Evolutionary conservation across 495 filamentous ascomycete species (phyloP).

Genomic region (Neurospora africana): DNA sequence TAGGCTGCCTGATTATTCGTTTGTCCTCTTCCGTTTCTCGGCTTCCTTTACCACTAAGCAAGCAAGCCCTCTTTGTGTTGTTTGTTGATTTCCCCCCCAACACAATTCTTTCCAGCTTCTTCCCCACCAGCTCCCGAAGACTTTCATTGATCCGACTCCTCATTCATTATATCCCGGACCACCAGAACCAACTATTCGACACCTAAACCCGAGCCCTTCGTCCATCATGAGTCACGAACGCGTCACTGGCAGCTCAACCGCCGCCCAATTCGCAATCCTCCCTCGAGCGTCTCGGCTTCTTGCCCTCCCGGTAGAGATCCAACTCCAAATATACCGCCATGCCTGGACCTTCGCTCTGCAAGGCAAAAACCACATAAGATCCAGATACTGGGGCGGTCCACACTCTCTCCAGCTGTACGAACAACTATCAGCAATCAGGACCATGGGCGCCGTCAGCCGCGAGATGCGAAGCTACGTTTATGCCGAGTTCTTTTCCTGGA

Average conservation of each 20-base stretch:
- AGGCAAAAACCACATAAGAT: neutral
- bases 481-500: neutral
- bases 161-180: neutral
- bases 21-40: too few species aligned
- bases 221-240: neutral
- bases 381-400: neutral
- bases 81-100: too few species aligned
- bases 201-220: neutral
- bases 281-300: neutral
- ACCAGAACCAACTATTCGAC: neutral
- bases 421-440: neutral
- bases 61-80: too few species aligned
- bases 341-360: neutral
- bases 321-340: neutral
- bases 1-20: too few species aligned
- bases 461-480: neutral
- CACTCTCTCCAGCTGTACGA: neutral
- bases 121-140: neutral
- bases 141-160: neutral
- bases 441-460: neutral
- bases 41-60: too few species aligned
- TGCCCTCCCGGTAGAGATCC: neutral
- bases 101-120: neutral
- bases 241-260: neutral
- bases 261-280: neutral